A percentile compares a stretch with the other conserved stretches of the same genome.
These are phyloP conservation scores for Parascedosporium putredinis DNA, from an alignment of 2,329 filamentous ascomycete genomes.

Conservation along the genomic window DNA sequence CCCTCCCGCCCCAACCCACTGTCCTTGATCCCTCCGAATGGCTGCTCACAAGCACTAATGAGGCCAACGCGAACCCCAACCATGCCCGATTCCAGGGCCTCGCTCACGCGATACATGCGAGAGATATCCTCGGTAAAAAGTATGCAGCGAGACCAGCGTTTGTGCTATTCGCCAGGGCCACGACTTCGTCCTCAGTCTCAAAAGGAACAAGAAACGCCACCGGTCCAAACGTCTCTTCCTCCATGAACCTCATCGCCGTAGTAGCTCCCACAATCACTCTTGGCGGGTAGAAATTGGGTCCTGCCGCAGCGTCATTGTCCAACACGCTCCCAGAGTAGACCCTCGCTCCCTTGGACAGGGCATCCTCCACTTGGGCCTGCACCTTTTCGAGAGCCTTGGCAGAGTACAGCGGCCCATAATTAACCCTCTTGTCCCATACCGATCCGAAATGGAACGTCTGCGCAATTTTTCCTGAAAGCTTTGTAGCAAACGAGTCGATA, in stretches of 20 bases:
- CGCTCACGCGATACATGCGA: constrained; percentile 6
- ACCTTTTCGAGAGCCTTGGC: constrained; percentile 53
- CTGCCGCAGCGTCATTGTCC: no score
- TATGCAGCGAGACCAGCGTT: constrained; percentile 28
- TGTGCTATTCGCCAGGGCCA: constrained; percentile 36
- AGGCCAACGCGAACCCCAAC: constrained; percentile 7
- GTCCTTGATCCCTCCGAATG: constrained; percentile 38
- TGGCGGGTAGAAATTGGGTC: constrained; percentile 22
- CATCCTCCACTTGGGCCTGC: constrained; percentile 51
- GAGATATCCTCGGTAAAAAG: constrained; percentile 8
- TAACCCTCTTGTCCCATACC: constrained; percentile 18
- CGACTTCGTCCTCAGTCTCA: constrained; percentile 35
- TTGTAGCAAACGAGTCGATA: constrained; percentile 61
- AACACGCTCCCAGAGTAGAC: neutral
- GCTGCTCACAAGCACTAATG: constrained; percentile 27
- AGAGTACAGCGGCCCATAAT: constrained; percentile 53
- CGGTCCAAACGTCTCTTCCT: constrained; percentile 41
- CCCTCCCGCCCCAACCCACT: constrained; percentile 36
- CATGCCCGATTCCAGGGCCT: constrained; percentile 9
- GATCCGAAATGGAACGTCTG: constrained; percentile 37
- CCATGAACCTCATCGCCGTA: constrained; percentile 27
- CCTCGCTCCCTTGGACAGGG: constrained; percentile 24
- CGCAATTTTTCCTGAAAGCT: constrained; percentile 11
- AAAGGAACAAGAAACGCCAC: constrained; percentile 37
- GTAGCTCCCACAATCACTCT: constrained; percentile 25